Evolutionary conservation across 768 basidiomycete genomes (phyloP).

Genomic region (Russula griseocarnosa): DNA sequence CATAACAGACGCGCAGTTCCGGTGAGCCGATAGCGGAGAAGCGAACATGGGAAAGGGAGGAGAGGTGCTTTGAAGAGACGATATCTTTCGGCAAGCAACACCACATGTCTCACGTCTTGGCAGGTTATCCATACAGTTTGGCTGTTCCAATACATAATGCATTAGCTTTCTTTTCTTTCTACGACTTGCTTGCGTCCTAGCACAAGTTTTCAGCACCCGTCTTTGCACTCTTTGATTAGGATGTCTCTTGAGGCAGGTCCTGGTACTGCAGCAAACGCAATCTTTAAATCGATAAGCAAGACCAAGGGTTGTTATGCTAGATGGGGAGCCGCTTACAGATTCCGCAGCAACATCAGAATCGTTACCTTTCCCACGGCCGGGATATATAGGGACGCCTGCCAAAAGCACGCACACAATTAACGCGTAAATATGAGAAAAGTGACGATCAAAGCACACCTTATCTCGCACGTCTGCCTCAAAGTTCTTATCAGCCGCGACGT

Average conservation of each 20-base stretch:
- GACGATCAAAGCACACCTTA: slow-evolving; percentile 51
- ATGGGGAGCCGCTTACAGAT: slow-evolving; percentile 57
- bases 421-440: too few species aligned
- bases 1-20: slow-evolving; percentile 50
- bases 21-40: slow-evolving; percentile 24
- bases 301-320: background rate
- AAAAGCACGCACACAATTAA: background rate
- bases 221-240: background rate
- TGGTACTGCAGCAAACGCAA: slow-evolving; percentile 20
- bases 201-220: background rate
- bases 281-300: slow-evolving; percentile 11
- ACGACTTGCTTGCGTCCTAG: background rate
- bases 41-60: background rate
- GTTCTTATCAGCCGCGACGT: slow-evolving; percentile 94
- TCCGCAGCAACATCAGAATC: slow-evolving; percentile 94
- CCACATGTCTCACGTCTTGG: slow-evolving; percentile 15
- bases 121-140: background rate
- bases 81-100: slow-evolving; percentile 25
- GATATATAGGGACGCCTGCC: slow-evolving; percentile 86
- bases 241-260: slow-evolving; percentile 6
- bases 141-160: slow-evolving; percentile 12
- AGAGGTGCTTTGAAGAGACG: slow-evolving; percentile 19
- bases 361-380: slow-evolving; percentile 98
- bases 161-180: background rate
- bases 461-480: slow-evolving; percentile 91